phyloP scores from a whole-genome alignment of 305 asterid species.

The Fraxinus sp. region DNA sequence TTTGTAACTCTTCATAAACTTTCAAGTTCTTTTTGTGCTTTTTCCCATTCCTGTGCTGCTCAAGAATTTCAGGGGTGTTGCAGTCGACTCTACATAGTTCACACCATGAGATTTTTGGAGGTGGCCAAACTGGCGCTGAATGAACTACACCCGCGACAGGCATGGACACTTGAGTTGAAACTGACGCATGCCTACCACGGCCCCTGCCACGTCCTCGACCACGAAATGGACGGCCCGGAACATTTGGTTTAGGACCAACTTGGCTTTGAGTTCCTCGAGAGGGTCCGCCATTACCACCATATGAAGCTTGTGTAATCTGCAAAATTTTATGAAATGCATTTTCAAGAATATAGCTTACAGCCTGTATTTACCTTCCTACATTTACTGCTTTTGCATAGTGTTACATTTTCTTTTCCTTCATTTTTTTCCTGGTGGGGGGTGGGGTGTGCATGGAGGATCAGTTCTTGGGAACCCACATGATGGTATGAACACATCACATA shows the following conservation, averaged over 20 bases:
- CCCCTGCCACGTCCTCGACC: slow-evolving; percentile 35
- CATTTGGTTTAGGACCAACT: slow-evolving; percentile 29
- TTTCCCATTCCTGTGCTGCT: slow-evolving; percentile 58
- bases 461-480: background rate
- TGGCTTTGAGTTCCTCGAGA: slow-evolving; percentile 36
- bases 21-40: slow-evolving; percentile 56
- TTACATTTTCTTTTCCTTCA: background rate
- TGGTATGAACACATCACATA: background rate
- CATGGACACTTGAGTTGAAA: slow-evolving; percentile 22
- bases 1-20: slow-evolving; percentile 43
- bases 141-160: slow-evolving; percentile 31
- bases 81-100: slow-evolving; percentile 66
- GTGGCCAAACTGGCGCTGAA: slow-evolving; percentile 30
- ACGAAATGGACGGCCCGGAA: slow-evolving; percentile 26
- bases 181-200: slow-evolving; percentile 26
- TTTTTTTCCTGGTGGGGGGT: background rate
- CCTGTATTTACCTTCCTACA: background rate
- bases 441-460: background rate
- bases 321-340: slow-evolving; percentile 26
- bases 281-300: slow-evolving; percentile 31
- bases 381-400: background rate
- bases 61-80: slow-evolving; percentile 53
- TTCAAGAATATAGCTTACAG: slow-evolving; percentile 28
- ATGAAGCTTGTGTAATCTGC: slow-evolving; percentile 50
- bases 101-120: slow-evolving; percentile 43